phyloP scores from a whole-genome alignment of 768 basidiomycete species.

The Ramaria sp. region DNA sequence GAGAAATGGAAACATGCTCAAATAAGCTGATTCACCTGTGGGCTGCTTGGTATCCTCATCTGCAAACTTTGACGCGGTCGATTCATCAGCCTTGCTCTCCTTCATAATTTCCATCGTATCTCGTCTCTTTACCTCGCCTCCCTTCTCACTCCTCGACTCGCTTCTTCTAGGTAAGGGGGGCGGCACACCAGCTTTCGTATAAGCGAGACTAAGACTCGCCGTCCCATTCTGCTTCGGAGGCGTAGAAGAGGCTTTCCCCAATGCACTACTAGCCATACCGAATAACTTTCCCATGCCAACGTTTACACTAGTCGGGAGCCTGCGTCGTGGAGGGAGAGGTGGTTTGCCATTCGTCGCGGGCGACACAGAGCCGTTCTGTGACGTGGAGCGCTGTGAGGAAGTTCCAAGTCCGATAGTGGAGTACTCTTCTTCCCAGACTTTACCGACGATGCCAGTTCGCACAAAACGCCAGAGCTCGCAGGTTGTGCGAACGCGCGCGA shows the following conservation, averaged over 20 bases:
- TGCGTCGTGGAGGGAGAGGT: slow-evolving; percentile 50
- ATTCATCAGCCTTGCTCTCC: neutral
- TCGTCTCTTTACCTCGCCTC: neutral
- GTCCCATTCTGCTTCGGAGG: slow-evolving; percentile 18
- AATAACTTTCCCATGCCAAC: slow-evolving; percentile 34
- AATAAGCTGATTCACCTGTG: no score
- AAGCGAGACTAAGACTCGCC: neutral
- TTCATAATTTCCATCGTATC: neutral
- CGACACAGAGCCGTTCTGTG: slow-evolving; percentile 9
- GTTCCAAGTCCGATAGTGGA: slow-evolving; percentile 17
- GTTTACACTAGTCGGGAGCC: slow-evolving; percentile 15
- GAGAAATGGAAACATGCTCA: no score
- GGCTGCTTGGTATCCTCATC: neutral
- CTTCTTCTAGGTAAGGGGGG: slow-evolving; percentile 45
- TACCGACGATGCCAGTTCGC: slow-evolving; percentile 69
- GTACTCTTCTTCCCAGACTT: slow-evolving; percentile 79
- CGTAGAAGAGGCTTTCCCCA: slow-evolving; percentile 42
- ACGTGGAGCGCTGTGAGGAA: slow-evolving; percentile 18
- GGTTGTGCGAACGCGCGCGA: slow-evolving; percentile 71
- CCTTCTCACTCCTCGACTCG: slow-evolving; percentile 22
- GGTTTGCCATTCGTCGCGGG: slow-evolving; percentile 27
- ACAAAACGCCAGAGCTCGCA: slow-evolving; percentile 88
- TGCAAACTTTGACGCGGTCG: neutral
- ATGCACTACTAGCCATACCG: slow-evolving; percentile 49
- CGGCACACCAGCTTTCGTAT: slow-evolving; percentile 15